Evolutionary conservation across 192 early-diverging fungal genomes (phyloP).

Genomic region (Fimicolochytrium jonesii): DNA sequence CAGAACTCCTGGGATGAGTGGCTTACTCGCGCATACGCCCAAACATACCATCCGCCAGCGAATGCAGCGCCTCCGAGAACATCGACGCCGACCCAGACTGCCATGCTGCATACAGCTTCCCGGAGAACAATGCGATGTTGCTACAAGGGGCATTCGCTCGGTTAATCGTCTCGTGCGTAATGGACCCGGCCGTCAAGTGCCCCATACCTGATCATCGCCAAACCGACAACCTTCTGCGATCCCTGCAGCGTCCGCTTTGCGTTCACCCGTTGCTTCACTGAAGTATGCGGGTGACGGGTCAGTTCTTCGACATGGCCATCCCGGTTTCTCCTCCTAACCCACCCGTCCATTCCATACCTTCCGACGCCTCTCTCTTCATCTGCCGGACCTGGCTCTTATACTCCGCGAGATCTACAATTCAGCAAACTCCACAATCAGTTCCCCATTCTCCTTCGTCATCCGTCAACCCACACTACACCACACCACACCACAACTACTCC

Average conservation of each 20-base stretch:
- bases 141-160: too few relatives aligned
- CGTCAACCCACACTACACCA: too few relatives aligned
- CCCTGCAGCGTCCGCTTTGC: constrained; percentile 42
- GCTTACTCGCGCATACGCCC: too few relatives aligned
- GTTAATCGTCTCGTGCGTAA: too few relatives aligned
- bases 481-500: too few relatives aligned
- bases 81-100: constrained; percentile 53
- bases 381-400: constrained; percentile 27
- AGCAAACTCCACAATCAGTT: too few relatives aligned
- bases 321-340: too few relatives aligned
- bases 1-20: too few relatives aligned
- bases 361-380: constrained; percentile 29
- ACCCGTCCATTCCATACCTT: constrained; percentile 16
- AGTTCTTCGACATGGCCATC: too few relatives aligned
- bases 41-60: constrained; percentile 36
- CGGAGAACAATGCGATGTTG: constrained; percentile 45
- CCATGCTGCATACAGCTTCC: constrained; percentile 47
- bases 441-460: too few relatives aligned
- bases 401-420: constrained; percentile 18
- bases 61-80: constrained; percentile 53
- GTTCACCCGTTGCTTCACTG: constrained; percentile 15
- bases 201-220: constrained; percentile 41
- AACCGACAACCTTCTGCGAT: constrained; percentile 48
- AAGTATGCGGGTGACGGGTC: too few relatives aligned
- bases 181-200: too few relatives aligned